Percentiles rank a stretch among this genome's conserved stretches.
These are phyloP conservation scores for Globisporangium solare DNA, from an alignment of 352 stramenopile species.

Conservation along the genomic window DNA sequence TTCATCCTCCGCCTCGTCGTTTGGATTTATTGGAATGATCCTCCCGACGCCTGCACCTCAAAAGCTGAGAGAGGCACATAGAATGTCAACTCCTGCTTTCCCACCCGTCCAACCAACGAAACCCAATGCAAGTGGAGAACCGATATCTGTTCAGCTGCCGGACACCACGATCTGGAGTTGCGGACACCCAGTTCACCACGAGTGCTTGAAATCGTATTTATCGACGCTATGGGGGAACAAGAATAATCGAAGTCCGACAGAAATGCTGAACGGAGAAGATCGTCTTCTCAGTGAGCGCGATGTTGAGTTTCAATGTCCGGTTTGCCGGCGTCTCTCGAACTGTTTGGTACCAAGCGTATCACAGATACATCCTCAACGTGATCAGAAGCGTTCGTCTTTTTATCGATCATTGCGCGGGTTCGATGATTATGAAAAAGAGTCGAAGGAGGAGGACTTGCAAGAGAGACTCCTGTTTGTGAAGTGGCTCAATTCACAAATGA, in stretches of 20 bases:
- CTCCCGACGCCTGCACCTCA: slow-evolving; percentile 47
- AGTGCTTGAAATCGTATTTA: slow-evolving; percentile 70
- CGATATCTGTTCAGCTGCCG: slow-evolving; percentile 7
- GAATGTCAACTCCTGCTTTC: slow-evolving; percentile 2
- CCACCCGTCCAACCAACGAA: slow-evolving; percentile 3
- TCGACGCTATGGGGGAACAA: slow-evolving; percentile 64
- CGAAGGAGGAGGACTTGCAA: slow-evolving; percentile 22
- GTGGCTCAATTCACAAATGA: slow-evolving; percentile 52
- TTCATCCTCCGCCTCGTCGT: slow-evolving; percentile 32
- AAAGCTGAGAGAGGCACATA: slow-evolving; percentile 19
- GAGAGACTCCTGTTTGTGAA: slow-evolving; percentile 36
- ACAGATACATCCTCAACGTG: slow-evolving; percentile 5
- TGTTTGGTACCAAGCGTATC: slow-evolving; percentile 53
- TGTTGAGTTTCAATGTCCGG: slow-evolving; percentile 72
- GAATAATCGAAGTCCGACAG: slow-evolving; percentile 32
- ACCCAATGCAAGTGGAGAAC: slow-evolving; percentile 1
- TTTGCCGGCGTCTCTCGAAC: slow-evolving; percentile 74
- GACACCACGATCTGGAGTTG: slow-evolving; percentile 66
- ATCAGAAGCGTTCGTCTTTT: slow-evolving; percentile 2
- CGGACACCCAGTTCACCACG: slow-evolving; percentile 62
- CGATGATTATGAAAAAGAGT: slow-evolving; percentile 20
- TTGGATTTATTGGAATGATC: slow-evolving; percentile 69
- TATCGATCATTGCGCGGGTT: slow-evolving; percentile 11
- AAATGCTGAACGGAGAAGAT: slow-evolving; percentile 45
- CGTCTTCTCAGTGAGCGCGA: slow-evolving; percentile 62